Conservation (phyloP, 1,284 basidiomycete genomes). For the Ustilago nuda region DNA sequence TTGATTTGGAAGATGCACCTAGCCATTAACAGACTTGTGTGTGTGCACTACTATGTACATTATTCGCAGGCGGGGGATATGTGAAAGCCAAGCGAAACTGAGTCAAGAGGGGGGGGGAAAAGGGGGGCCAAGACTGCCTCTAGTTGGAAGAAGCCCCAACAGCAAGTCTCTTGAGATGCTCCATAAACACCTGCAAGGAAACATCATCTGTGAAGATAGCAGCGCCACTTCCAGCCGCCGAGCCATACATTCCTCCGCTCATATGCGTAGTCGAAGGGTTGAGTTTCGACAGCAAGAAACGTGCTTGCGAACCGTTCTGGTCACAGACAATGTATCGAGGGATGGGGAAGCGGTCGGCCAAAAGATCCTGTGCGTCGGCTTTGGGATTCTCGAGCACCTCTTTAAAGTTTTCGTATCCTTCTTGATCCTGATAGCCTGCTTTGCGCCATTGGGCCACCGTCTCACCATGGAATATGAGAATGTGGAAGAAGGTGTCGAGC, state of each 20-base stretch:
- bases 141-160: conserved; percentile 65
- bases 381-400: conserved; percentile 88
- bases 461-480: conserved; percentile 99
- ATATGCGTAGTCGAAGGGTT: conserved; percentile 99
- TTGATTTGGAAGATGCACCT: neutral
- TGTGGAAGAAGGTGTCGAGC: conserved; percentile 99
- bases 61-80: neutral
- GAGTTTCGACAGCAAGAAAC: conserved; percentile 94
- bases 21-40: neutral
- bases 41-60: neutral
- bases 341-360: conserved; percentile 94
- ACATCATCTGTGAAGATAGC: conserved; percentile 99
- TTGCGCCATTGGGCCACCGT: conserved; percentile 98
- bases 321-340: conserved; percentile 98
- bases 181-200: conserved; percentile 70
- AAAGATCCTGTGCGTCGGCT: conserved; percentile 79
- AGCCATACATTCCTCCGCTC: conserved; percentile 75
- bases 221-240: conserved; percentile 74
- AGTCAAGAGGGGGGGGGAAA: no score
- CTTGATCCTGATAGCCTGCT: conserved; percentile 99
- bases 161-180: conserved; percentile 70
- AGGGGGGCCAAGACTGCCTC: neutral
- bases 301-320: conserved; percentile 95
- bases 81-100: neutral
- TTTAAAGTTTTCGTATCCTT: conserved; percentile 98